phyloP scores from a whole-genome alignment of 148 eudicot genomes.

The Rhododendron molle region DNA sequence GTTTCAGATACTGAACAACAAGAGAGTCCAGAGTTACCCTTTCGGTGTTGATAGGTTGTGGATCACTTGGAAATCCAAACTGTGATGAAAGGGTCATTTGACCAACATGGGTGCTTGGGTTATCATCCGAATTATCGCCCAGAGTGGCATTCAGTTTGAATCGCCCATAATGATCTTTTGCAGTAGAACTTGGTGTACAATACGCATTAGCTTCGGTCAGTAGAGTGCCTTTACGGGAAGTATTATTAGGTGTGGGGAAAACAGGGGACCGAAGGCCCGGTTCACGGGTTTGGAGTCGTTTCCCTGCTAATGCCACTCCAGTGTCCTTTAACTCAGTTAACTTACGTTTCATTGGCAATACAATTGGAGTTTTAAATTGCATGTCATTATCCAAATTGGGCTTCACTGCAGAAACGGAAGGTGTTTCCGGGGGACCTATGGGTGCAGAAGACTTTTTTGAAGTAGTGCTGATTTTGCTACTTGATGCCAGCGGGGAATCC shows the following conservation, averaged over 20 bases:
- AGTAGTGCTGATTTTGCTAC: conserved; percentile 30
- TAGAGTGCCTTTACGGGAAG: conserved; percentile 48
- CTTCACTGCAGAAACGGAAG: conserved; percentile 35
- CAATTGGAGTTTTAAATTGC: conserved; percentile 59
- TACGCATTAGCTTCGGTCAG: conserved; percentile 43
- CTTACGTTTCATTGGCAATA: conserved; percentile 84
- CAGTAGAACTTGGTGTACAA: conserved; percentile 42
- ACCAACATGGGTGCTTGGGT: conserved; percentile 29
- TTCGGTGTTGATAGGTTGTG: conserved; percentile 53
- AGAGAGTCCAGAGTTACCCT: conserved; percentile 80
- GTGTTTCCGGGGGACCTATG: conserved; percentile 37
- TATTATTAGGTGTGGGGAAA: conserved; percentile 50
- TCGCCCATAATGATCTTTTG: conserved; percentile 52
- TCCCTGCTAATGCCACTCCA: conserved; percentile 37
- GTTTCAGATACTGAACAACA: conserved; percentile 89
- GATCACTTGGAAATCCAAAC: conserved; percentile 39
- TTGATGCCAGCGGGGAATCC: conserved; percentile 39
- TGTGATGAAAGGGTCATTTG: conserved; percentile 32
- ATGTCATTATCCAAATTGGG: conserved; percentile 41
- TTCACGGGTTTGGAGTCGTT: conserved; percentile 59
- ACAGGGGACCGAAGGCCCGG: conserved; percentile 58
- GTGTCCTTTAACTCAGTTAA: conserved; percentile 58
- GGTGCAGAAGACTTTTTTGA: conserved; percentile 34
- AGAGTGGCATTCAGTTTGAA: conserved; percentile 25
- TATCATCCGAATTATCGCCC: conserved; percentile 50